These are phyloP conservation scores for Bruguiera gymnorhiza DNA, from an alignment of 345 rosid genomes.

Conservation along the genomic window DNA sequence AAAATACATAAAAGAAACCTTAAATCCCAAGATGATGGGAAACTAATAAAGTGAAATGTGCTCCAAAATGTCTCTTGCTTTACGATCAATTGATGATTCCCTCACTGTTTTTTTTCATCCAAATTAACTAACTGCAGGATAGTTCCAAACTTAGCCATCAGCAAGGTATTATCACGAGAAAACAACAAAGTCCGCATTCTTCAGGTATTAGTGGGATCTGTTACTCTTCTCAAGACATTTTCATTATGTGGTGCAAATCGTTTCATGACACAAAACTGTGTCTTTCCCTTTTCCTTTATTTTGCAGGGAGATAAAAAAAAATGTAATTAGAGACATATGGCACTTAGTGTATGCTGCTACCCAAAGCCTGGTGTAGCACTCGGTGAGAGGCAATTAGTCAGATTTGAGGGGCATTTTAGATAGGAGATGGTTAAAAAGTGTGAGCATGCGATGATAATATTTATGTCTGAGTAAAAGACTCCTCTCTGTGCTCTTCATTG, in stretches of 20 bases:
- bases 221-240: not conserved
- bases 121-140: slow-evolving; percentile 50
- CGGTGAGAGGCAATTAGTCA: not conserved
- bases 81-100: not conserved
- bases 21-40: no score
- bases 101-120: not conserved
- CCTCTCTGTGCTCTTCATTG: not conserved
- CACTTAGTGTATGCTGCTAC: not conserved
- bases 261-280: not conserved
- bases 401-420: not conserved
- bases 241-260: not conserved
- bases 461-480: not conserved
- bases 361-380: not conserved
- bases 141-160: slow-evolving; percentile 91
- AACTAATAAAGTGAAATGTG: not conserved
- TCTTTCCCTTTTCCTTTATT: slow-evolving; percentile 1
- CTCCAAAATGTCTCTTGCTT: slow-evolving; percentile 3
- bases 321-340: not conserved
- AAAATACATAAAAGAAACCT: no score
- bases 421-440: not conserved
- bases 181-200: slow-evolving; percentile 88
- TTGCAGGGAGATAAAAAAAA: not conserved
- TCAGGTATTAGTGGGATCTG: slow-evolving; percentile 53
- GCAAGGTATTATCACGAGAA: slow-evolving; percentile 84
- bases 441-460: not conserved